Conservation (phyloP, 306 rosid species). For the Vachellia pachyceras region DNA sequence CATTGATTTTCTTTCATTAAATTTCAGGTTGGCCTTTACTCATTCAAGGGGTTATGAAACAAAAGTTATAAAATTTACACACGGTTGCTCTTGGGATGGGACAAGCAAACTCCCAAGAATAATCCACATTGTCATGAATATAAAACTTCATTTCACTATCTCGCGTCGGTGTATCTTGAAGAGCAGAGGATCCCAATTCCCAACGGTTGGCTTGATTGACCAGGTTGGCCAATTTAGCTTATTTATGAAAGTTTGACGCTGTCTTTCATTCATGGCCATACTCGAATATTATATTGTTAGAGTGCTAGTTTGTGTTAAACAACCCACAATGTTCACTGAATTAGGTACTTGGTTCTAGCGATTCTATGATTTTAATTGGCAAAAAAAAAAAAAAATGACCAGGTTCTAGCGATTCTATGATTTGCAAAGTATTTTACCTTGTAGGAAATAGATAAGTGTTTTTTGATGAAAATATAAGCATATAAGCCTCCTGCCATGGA, state of each 20-base stretch:
- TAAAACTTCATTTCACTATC: neutral
- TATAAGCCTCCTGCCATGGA: neutral
- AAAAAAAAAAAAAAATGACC: too few relatives aligned
- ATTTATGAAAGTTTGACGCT: neutral
- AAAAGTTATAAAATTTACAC: neutral
- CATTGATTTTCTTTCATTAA: neutral
- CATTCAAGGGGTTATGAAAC: neutral
- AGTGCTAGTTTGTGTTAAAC: neutral
- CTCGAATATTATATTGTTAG: neutral
- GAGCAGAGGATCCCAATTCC: neutral
- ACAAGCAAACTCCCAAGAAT: neutral
- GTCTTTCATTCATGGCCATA: neutral
- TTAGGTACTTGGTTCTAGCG: too few relatives aligned
- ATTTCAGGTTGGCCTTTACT: neutral
- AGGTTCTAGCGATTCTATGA: too few relatives aligned
- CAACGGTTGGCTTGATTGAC: neutral
- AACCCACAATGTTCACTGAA: neutral
- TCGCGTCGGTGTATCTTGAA: neutral
- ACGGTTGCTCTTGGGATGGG: neutral
- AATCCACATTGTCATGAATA: neutral
- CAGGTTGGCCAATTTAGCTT: constrained; percentile 9
- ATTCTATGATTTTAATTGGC: too few relatives aligned
- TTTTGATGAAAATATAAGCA: neutral
- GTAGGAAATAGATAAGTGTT: neutral
- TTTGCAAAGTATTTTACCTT: neutral